A percentile compares a stretch with the other conserved stretches of the same genome.
Evolutionary conservation across 495 filamentous ascomycete genomes (phyloP).

Genomic region (Aspergillus sclerotioniger): DNA sequence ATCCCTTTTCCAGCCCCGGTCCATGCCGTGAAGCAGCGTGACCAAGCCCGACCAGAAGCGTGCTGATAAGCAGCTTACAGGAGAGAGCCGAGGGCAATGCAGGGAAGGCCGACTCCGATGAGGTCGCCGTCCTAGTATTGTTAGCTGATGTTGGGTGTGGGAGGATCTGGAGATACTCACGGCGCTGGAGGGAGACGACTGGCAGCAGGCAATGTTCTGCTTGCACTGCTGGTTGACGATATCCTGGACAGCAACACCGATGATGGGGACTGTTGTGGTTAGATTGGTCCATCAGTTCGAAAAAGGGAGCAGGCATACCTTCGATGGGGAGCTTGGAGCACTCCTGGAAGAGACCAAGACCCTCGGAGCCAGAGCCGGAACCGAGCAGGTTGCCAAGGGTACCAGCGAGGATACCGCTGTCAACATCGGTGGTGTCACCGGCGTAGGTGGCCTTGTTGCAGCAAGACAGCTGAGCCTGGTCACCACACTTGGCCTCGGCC

Average conservation of each 20-base stretch:
- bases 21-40: constrained; percentile 1
- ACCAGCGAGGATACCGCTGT: constrained; percentile 30
- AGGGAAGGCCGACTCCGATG: constrained; percentile 45
- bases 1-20: constrained; percentile 22
- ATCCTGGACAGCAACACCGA: constrained; percentile 33
- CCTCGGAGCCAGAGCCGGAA: constrained; percentile 29
- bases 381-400: constrained; percentile 32
- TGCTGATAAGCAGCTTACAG: constrained; percentile 32
- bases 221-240: constrained; percentile 48
- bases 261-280: constrained; percentile 16
- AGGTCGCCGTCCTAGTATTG: constrained; percentile 31
- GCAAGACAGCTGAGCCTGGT: constrained; percentile 46
- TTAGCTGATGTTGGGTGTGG: constrained; percentile 8
- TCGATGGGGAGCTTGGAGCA: constrained; percentile 35
- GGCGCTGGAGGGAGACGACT: constrained; percentile 39
- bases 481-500: constrained; percentile 49
- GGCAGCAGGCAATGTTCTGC: constrained; percentile 52
- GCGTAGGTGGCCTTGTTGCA: constrained; percentile 48
- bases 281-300: neutral
- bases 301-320: constrained; percentile 10
- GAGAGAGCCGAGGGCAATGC: constrained; percentile 48
- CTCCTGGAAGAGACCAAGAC: constrained; percentile 39
- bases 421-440: constrained; percentile 36
- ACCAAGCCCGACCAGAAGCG: constrained; percentile 5
- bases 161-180: constrained; percentile 21